Evolutionary conservation across 371 early-diverging fungal species (phyloP), one percentile per base, ranked within the genome.

Genomic region (Zopfochytrium polystomum): DNA sequence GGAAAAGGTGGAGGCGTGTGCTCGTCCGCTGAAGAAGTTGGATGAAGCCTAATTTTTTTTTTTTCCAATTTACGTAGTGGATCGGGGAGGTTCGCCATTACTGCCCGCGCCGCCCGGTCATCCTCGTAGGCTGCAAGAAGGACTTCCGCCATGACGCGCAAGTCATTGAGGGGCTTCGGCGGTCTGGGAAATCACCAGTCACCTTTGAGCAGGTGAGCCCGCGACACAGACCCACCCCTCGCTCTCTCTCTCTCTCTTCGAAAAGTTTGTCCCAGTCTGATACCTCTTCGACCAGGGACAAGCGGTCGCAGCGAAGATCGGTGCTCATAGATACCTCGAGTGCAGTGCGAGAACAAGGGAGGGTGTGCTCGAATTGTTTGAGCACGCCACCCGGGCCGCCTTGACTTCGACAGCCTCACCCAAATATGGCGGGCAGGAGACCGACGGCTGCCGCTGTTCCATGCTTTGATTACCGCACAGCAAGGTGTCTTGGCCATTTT

Each of bases 361-460:
- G 38, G 93, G 93, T 62, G 93, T 96, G 53, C 82, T 83, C 55
- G 92, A 94, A 66, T 95, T 95, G 45, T 92, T 95, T 81, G 93
- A 90, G 71, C 82, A 86, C 58, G 94, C 93, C n/a, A 90, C 96
- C 47, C 83, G 95, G 52, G 93, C 92, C 9, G 62, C 70, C 2
- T 48, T 69, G 34, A 52, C 62, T n/a, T n/a, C n/a, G n/a, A n/a
- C n/a, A n/a, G n/a, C n/a, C n/a, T n/a, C n/a, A n/a, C n/a, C n/a
- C n/a, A n/a, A n/a, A n/a, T n/a, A n/a, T n/a, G n/a, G n/a, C n/a
- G n/a, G n/a, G n/a, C n/a, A n/a, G n/a, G n/a, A n/a, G n/a, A n/a
- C n/a, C n/a, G n/a, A n/a, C n/a, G n/a, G n/a, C n/a, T n/a, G n/a
- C n/a, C n/a, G n/a, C n/a, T n/a, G n/a, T n/a, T n/a, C n/a, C n/a